Evolutionary conservation across 2,329 filamentous ascomycete species (phyloP).

Genomic region (Arachnomyces sp.): DNA sequence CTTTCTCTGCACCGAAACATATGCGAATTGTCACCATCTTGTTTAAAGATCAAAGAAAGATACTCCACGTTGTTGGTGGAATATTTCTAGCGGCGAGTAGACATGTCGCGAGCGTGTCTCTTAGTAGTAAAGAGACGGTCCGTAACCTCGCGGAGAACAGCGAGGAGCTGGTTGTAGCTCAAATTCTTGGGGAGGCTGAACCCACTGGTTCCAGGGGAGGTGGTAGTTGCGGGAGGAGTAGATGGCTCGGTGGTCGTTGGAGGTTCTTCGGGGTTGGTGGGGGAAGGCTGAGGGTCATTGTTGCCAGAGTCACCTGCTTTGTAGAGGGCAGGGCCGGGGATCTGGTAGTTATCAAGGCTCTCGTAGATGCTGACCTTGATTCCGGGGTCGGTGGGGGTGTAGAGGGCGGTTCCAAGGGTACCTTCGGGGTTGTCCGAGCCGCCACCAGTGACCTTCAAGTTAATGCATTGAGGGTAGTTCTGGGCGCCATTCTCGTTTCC

Average conservation of each 20-base stretch:
- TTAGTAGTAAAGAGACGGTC: too few species aligned
- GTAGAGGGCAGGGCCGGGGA: constrained; percentile 43
- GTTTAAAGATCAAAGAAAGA: too few species aligned
- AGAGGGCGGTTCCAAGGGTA: constrained; percentile 45
- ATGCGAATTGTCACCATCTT: too few species aligned
- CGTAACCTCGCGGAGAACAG: too few species aligned
- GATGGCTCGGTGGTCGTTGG: not conserved
- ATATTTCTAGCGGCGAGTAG: too few species aligned
- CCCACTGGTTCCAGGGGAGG: not conserved
- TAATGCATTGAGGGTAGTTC: constrained; percentile 52
- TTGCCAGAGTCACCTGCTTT: not conserved
- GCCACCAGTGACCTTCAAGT: constrained; percentile 52
- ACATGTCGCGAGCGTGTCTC: too few species aligned
- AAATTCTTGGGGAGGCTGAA: not conserved
- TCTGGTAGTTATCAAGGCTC: constrained; percentile 37
- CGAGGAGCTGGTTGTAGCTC: too few species aligned
- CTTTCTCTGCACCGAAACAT: too few species aligned
- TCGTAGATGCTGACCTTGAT: constrained; percentile 54
- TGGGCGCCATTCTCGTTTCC: constrained; percentile 39
- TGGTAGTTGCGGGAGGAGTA: not conserved
- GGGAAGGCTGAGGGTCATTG: not conserved
- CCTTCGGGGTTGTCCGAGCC: constrained; percentile 41
- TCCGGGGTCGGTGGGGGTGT: constrained; percentile 50
- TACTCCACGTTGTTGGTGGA: too few species aligned
- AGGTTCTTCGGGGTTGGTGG: not conserved